Evolutionary conservation across 2,329 filamentous ascomycete genomes (phyloP).

Genomic region (Hirsutella minnesotensis): DNA sequence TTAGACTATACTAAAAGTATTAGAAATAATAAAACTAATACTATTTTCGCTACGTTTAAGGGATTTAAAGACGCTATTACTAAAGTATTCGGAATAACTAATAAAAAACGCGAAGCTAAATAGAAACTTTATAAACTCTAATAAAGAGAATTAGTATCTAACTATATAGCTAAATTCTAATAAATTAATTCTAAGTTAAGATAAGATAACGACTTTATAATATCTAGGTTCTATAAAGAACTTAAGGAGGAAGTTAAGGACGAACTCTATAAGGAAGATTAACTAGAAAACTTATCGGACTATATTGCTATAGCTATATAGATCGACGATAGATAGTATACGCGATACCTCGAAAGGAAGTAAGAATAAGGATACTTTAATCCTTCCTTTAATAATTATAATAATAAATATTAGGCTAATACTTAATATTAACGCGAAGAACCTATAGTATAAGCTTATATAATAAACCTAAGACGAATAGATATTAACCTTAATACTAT

Average conservation of each 20-base stretch:
- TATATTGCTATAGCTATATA: not conserved
- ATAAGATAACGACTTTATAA: not conserved
- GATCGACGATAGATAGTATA: not conserved
- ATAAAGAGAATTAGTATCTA: not conserved
- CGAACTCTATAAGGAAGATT: slow-evolving; percentile 1
- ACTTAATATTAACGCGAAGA: too few species aligned
- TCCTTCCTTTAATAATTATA: too few species aligned
- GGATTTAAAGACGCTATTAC: not conserved
- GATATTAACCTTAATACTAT: not conserved
- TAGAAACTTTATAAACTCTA: not conserved
- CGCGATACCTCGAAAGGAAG: not conserved
- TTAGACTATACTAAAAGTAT: not conserved
- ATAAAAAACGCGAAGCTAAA: not conserved
- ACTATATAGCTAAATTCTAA: not conserved
- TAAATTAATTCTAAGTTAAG: not conserved
- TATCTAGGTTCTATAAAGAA: too few species aligned
- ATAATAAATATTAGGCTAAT: too few species aligned
- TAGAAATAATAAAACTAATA: not conserved
- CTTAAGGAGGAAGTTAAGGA: slow-evolving; percentile 1
- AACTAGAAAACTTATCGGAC: not conserved
- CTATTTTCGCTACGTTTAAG: not conserved
- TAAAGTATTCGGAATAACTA: slow-evolving; percentile 1
- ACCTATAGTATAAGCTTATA: not conserved
- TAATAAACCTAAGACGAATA: not conserved
- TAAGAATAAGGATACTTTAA: not conserved